phyloP scores from a whole-genome alignment of 176 grass and related monocot species.

The Canna indica region DNA sequence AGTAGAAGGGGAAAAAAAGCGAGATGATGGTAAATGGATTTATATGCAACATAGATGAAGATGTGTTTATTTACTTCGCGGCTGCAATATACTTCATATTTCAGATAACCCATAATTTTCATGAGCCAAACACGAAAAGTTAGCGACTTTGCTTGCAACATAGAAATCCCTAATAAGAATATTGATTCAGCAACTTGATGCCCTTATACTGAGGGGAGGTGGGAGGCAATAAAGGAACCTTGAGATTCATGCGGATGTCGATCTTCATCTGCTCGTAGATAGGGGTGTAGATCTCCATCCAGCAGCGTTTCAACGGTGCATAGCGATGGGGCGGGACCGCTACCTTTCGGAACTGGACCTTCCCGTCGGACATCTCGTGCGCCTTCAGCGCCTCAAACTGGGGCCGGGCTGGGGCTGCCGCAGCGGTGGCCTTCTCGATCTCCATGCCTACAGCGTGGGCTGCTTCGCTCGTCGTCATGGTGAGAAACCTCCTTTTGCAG shows the following conservation, averaged over 20 bases:
- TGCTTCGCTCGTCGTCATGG: not conserved
- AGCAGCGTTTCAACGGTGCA: conserved; percentile 42
- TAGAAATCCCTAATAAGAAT: too few species aligned
- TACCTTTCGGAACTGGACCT: conserved; percentile 51
- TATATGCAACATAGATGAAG: too few species aligned
- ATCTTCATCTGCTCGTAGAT: conserved; percentile 73
- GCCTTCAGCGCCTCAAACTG: conserved; percentile 49
- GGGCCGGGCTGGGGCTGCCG: conserved; percentile 1
- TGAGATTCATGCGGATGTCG: conserved; percentile 90
- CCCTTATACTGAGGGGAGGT: too few species aligned
- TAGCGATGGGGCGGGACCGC: conserved; percentile 41
- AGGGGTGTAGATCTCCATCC: conserved; percentile 73
- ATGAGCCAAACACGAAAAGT: too few species aligned
- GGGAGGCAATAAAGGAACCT: conserved; percentile 21
- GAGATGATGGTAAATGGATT: too few species aligned
- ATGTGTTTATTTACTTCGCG: too few species aligned
- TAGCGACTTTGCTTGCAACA: too few species aligned
- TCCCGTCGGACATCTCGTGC: conserved; percentile 64
- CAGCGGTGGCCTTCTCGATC: not conserved
- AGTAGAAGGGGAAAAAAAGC: too few species aligned
- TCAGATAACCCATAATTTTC: too few species aligned
- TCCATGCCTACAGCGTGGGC: not conserved
- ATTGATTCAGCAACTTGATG: too few species aligned
- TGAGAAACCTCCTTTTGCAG: not conserved
- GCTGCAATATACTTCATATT: too few species aligned